phyloP scores from a whole-genome alignment of 164 flowering plant genomes.

The Berberis vulgaris region DNA sequence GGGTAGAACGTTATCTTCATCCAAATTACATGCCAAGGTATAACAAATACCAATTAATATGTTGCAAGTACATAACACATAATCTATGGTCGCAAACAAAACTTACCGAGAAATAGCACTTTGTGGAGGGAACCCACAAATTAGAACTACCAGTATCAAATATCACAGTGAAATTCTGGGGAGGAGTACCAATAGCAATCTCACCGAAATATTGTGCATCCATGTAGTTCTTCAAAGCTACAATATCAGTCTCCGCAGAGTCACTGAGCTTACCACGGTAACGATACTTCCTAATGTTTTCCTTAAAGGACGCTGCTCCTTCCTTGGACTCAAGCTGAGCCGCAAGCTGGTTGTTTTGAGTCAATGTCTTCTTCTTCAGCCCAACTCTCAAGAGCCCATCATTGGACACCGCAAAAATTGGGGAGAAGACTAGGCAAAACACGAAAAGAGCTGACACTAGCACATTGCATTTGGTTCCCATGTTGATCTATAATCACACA shows the following conservation, averaged over 20 bases:
- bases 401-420: slow-evolving; percentile 17
- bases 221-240: slow-evolving; percentile 65
- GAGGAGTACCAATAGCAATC: slow-evolving; percentile 74
- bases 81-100: neutral
- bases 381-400: slow-evolving; percentile 53
- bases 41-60: neutral
- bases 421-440: slow-evolving; percentile 22
- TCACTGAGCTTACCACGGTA: slow-evolving; percentile 33
- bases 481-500: slow-evolving; percentile 15
- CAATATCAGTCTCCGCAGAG: slow-evolving; percentile 51
- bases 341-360: slow-evolving; percentile 20
- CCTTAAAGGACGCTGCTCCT: slow-evolving; percentile 17
- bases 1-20: neutral
- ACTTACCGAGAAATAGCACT: slow-evolving; percentile 32
- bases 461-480: slow-evolving; percentile 24
- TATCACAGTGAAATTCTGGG: slow-evolving; percentile 83
- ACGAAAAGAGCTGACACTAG: slow-evolving; percentile 20
- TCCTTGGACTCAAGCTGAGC: slow-evolving; percentile 18
- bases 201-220: slow-evolving; percentile 93
- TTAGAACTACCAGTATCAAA: slow-evolving; percentile 92
- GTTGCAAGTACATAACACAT: neutral
- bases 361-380: slow-evolving; percentile 45
- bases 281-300: slow-evolving; percentile 28
- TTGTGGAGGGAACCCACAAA: slow-evolving; percentile 83
- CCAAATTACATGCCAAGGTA: neutral